These are phyloP conservation scores for Phytopythium cucurbitacearum DNA, from an alignment of 352 stramenopile species.

Conservation along the genomic window DNA sequence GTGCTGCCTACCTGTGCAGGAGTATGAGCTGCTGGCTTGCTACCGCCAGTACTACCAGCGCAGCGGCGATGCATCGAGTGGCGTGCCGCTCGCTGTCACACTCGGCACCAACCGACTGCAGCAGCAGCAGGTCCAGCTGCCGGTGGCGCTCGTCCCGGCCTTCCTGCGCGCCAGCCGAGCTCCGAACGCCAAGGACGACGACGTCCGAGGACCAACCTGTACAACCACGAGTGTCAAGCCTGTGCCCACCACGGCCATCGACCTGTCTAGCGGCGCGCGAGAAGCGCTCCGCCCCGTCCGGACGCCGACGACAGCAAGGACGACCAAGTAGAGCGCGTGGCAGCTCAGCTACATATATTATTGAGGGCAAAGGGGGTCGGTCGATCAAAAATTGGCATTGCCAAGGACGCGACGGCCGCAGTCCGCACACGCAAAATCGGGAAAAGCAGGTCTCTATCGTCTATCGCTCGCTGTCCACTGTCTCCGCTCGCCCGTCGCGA, in stretches of 20 bases:
- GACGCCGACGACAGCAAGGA: background rate
- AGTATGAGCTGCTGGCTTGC: constrained; percentile 59
- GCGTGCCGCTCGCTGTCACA: constrained; percentile 34
- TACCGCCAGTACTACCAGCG: constrained; percentile 66
- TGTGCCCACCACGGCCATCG: constrained; percentile 1
- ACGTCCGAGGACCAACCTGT: constrained; percentile 17
- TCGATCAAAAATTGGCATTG: too few relatives aligned
- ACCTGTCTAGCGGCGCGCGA: background rate
- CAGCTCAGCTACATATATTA: too few relatives aligned
- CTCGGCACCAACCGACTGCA: constrained; percentile 15
- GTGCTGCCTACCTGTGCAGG: constrained; percentile 9
- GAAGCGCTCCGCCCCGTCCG: constrained; percentile 3
- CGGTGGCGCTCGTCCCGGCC: constrained; percentile 46
- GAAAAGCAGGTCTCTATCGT: too few relatives aligned
- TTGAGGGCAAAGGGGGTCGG: too few relatives aligned
- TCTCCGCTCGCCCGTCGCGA: too few relatives aligned
- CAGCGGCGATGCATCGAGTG: constrained; percentile 10
- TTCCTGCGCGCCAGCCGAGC: constrained; percentile 46
- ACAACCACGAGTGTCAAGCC: too few relatives aligned
- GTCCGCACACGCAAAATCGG: too few relatives aligned
- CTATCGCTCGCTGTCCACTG: too few relatives aligned
- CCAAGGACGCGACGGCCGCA: too few relatives aligned
- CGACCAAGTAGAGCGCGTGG: too few relatives aligned
- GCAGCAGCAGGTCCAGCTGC: constrained; percentile 24
- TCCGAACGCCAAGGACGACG: constrained; percentile 39